Evolutionary conservation across 768 basidiomycete species (phyloP), one percentile per base, ranked within the genome.

Genomic region (Cyathus striatus): DNA sequence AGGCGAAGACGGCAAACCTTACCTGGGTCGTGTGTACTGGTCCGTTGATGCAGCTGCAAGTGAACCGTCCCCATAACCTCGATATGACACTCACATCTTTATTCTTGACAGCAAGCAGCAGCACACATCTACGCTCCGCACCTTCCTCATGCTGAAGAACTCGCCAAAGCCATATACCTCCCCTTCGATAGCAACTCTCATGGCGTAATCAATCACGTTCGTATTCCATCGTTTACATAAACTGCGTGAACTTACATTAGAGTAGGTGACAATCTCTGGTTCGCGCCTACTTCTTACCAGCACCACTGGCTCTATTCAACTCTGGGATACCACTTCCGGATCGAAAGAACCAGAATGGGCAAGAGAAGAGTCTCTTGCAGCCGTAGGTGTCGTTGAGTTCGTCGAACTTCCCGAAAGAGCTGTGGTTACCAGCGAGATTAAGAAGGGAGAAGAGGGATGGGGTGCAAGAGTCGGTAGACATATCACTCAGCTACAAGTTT

Each of bases 321-420:
- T 85, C 6, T 90, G 90, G 86, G 65, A 78, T 37, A 72, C 76
- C 18, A 68, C 78, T 22, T 55, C 27, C 1, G 27, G 27, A 10
- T 30, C 27, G 10, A 10, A 10, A 10, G 2, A 68, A 25, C 63
- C 79, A 22, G 68, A 74, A 22, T 95, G 91, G 90, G 76, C 75
- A 0, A 73, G 92, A 38, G 92, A 95, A 55, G 93, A 97, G 56
- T 73, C 78, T 1, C 69, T 95, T 7, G 68, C 88, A 0, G 69
- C 77, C 2, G 72, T 89, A 38, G 62, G 71, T 18, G 72, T 75
- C 0, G 81, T 83, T 1, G 76, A 81, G 40, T 80, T 92, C 44
- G 76, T 92, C 17, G 88, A 91, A 50, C 72, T 95, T 13, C 89
- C 89, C 0, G 86, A 89, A 58, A 61, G 60, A n/a, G n/a, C n/a